Evolutionary conservation across 1,284 basidiomycete genomes (phyloP).

Genomic region (Irpex rosettiformis): DNA sequence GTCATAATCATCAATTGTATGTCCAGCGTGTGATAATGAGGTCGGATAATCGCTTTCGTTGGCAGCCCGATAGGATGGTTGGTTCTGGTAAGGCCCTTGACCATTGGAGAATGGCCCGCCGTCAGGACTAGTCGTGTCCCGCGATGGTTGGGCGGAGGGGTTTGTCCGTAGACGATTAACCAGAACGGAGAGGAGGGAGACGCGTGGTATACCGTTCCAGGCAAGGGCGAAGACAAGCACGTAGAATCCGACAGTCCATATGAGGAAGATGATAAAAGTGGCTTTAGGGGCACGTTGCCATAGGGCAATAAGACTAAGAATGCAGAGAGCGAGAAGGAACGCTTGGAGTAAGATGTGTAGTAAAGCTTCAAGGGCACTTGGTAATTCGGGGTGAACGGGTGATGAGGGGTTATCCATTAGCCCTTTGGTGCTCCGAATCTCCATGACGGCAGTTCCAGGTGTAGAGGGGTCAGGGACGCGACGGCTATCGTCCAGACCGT

Average conservation of each 20-base stretch:
- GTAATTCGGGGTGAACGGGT: slow-evolving; percentile 28
- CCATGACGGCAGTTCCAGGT: slow-evolving; percentile 46
- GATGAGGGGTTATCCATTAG: slow-evolving; percentile 27
- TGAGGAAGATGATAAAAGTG: slow-evolving; percentile 63
- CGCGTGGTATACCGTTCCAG: slow-evolving; percentile 52
- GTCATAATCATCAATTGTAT: slow-evolving; percentile 47
- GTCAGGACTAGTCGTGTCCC: slow-evolving; percentile 39
- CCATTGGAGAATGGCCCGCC: slow-evolving; percentile 43
- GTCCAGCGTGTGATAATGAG: slow-evolving; percentile 24
- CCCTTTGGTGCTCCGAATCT: slow-evolving; percentile 38
- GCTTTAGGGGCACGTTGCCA: slow-evolving; percentile 52
- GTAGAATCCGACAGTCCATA: slow-evolving; percentile 60
- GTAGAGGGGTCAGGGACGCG: slow-evolving; percentile 39
- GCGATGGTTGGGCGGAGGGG: slow-evolving; percentile 22
- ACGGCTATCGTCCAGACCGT: slow-evolving; percentile 61
- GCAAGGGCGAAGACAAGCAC: slow-evolving; percentile 45
- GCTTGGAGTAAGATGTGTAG: slow-evolving; percentile 54
- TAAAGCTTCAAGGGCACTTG: slow-evolving; percentile 36
- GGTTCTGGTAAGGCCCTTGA: slow-evolving; percentile 57
- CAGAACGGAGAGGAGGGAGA: slow-evolving; percentile 54
- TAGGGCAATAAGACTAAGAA: slow-evolving; percentile 54
- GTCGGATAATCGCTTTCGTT: slow-evolving; percentile 41
- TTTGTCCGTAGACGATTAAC: slow-evolving; percentile 41
- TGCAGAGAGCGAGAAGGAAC: slow-evolving; percentile 53
- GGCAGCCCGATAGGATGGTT: slow-evolving; percentile 54